Evolutionary conservation across 2,329 filamentous ascomycete species (phyloP), one percentile per base, ranked within the genome.

Genomic region (Fusarium armeniacum): DNA sequence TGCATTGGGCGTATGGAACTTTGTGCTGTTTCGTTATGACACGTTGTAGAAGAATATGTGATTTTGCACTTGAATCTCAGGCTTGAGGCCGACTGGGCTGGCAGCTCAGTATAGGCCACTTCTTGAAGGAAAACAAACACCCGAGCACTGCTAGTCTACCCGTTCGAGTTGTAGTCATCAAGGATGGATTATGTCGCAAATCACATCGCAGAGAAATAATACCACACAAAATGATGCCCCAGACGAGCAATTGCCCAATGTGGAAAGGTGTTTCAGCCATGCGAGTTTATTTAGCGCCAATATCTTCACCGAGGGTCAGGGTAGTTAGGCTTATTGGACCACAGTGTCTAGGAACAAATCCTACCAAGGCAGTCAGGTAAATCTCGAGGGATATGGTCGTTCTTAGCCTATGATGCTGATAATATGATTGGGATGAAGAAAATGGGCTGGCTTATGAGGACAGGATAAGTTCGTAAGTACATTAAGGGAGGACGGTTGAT

Each of bases 221-320:
- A 58, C 40, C 35, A 11, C 43, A 15, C 26, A 45, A 20, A 55
- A n/a, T 32, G 8, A 52, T 43, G 57, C 13, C 67, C 41, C 67
- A 70, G 41, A 70, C 65, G 72, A 74, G 67, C 65, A 49, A 65
- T 74, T 74, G 33, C 72, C 54, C 8, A 36, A 60, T 68, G 24
- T 24, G 68, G 70, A 52, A 61, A 69, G 57, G 72, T 59, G 70
- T 53, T 44, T 53, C 22, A 49, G 33, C 50, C 43, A 35, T 57
- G 49, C 24, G 28, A 38, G 54, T 52, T 49, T 38, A 65, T 51
- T 52, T 70, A 56, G 67, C 67, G 58, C 57, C 24, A 45, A 45
- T n/a, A 46, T 32, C 26, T 32, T 63, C 36, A 58, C 53, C 51
- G 33, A 62, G 41, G 38, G 46, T 49, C 33, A 62, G 45, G 32